Base-by-base conservation (phyloP, 2,329 filamentous ascomycete species). In the Botrytis cinerea region DNA sequence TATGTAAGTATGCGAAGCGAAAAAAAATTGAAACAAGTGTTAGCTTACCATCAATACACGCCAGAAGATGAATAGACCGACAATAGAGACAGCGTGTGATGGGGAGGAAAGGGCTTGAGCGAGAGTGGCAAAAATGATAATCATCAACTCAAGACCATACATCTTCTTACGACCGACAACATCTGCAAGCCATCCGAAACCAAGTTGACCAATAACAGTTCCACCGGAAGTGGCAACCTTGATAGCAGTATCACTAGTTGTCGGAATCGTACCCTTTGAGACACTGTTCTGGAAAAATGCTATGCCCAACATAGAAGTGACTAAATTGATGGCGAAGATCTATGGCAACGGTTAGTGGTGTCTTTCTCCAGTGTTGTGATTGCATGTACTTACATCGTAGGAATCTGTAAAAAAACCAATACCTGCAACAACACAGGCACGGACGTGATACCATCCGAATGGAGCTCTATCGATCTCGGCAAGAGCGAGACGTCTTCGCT, bases 351-450 rank as follows among this genome's bases (percentile, higher is more conserved):
- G 70, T 76, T 54, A 76, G 57, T 80, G 4, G 38, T 67, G n/a
- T 12, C 4, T 1, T 72, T 82, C 81, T 64, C 87, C 87, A 81
- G 9, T 14, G 40, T 40, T 4, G 6, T 45, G 9, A n/a, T 22
- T 9, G 40, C 25, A 22, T 66, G 32, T 48, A 82, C 96, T 96
- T 84, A 94, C 93, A 80, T 92, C 91, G 83, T 95, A 95, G 57
- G 92, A 92, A 81, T 95, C 93, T 25, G 93, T 95, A 83, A 96
- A 96, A 88, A 97, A 96, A 78, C 93, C 93, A 75, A 95, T 91
- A 78, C 93, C 93, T 45, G 93, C 93, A 38, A 95, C 92, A 14
- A 92, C 83, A 68, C 92, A 87, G 73, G 92, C 91, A 57, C 93
- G 88, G 72, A 95, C 88, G 80, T 96, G 93, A 48, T 78, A 93